phyloP scores from a whole-genome alignment of 306 rosid genomes.

The Argentina anserina region DNA sequence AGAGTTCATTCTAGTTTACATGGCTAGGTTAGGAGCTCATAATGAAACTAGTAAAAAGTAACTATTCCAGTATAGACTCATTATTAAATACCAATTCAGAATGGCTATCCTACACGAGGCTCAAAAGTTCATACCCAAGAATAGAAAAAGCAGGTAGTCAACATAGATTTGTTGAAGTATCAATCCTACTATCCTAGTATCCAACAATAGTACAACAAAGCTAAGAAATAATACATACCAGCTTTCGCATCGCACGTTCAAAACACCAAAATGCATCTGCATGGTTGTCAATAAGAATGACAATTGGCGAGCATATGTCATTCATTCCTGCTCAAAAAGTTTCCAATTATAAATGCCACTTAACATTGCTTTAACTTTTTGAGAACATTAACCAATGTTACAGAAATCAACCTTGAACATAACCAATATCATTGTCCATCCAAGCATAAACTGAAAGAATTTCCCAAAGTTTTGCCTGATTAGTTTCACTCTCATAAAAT shows the following conservation, averaged over 20 bases:
- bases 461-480: constrained; percentile 92
- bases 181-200: constrained; percentile 1
- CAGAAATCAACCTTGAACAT: constrained; percentile 69
- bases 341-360: constrained; percentile 21
- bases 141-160: background rate
- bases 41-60: background rate
- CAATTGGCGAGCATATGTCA: constrained; percentile 89
- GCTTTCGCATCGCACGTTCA: constrained; percentile 87
- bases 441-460: constrained; percentile 83
- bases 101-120: background rate
- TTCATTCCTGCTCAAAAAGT: constrained; percentile 79
- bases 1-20: constrained; percentile 12
- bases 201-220: background rate
- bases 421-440: constrained; percentile 83
- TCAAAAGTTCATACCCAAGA: constrained; percentile 6
- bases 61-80: constrained; percentile 7
- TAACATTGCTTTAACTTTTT: constrained; percentile 19
- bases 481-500: constrained; percentile 74
- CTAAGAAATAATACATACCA: constrained; percentile 50
- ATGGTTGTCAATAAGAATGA: constrained; percentile 75
- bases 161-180: background rate
- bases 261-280: constrained; percentile 95
- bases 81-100: background rate
- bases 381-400: constrained; percentile 9
- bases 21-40: constrained; percentile 1